A percentile compares a stretch with the other conserved stretches of the same genome.
phyloP scores from a whole-genome alignment of 2,329 filamentous ascomycete species.

The Beauveria brongniartii region DNA sequence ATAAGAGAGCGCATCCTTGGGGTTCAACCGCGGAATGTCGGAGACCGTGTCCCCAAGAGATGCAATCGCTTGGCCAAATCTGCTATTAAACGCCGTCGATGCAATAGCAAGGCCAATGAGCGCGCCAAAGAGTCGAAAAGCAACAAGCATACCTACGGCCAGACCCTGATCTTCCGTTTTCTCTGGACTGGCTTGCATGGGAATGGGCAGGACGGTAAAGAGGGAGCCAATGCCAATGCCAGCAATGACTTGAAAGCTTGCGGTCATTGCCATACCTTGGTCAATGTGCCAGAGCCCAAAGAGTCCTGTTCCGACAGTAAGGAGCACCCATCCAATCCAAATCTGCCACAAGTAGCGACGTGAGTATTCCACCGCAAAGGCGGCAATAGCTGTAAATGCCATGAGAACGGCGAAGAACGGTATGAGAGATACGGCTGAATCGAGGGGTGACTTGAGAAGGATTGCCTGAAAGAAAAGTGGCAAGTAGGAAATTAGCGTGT shows the following conservation, averaged over 20 bases:
- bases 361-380: background rate
- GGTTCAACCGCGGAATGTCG: background rate
- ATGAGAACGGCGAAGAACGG: constrained; percentile 16
- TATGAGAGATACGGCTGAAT: constrained; percentile 21
- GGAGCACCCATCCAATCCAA: background rate
- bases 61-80: background rate
- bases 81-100: background rate
- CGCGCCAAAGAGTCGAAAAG: background rate
- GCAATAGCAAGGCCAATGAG: background rate
- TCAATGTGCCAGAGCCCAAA: background rate
- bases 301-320: background rate
- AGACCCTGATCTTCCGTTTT: background rate
- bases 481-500: constrained; percentile 22
- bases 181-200: background rate
- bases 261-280: background rate
- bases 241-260: background rate
- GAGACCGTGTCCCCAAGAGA: background rate
- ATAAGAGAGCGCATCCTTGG: background rate
- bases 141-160: background rate
- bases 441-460: constrained; percentile 19
- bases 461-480: constrained; percentile 28
- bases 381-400: constrained; percentile 11
- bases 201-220: background rate
- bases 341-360: background rate
- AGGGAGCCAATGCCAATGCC: background rate